Evolutionary conservation across 495 filamentous ascomycete genomes (phyloP).

Genomic region (Annulohypoxylon bovei): DNA sequence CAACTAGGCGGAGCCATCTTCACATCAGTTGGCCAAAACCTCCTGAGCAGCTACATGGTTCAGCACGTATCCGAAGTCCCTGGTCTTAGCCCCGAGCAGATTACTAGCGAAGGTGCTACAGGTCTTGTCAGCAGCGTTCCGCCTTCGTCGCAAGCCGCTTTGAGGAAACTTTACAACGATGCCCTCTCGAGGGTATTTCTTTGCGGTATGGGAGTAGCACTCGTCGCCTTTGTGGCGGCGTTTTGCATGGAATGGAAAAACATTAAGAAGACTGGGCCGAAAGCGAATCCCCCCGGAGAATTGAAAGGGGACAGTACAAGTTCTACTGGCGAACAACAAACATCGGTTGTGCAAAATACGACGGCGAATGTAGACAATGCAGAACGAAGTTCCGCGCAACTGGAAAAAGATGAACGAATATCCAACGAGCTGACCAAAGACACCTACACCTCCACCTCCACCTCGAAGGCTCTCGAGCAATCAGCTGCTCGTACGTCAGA

Average conservation of each 20-base stretch:
- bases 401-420: slow-evolving; percentile 14
- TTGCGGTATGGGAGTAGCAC: slow-evolving; percentile 62
- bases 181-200: slow-evolving; percentile 65
- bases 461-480: background rate
- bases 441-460: background rate
- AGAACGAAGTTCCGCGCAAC: slow-evolving; percentile 1
- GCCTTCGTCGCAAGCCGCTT: slow-evolving; percentile 48
- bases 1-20: slow-evolving; percentile 74
- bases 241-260: slow-evolving; percentile 70
- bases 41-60: slow-evolving; percentile 69
- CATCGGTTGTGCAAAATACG: background rate
- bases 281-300: background rate
- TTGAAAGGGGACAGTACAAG: background rate
- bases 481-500: background rate
- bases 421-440: slow-evolving; percentile 10
- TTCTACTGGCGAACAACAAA: slow-evolving; percentile 13
- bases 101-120: slow-evolving; percentile 68
- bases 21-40: slow-evolving; percentile 69
- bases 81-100: slow-evolving; percentile 55
- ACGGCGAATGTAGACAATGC: background rate
- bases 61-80: slow-evolving; percentile 56
- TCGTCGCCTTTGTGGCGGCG: slow-evolving; percentile 60
- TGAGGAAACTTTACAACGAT: slow-evolving; percentile 67
- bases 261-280: slow-evolving; percentile 58
- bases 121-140: slow-evolving; percentile 58